Conservation (phyloP, 768 basidiomycete species). For the Hericium erinaceus region DNA sequence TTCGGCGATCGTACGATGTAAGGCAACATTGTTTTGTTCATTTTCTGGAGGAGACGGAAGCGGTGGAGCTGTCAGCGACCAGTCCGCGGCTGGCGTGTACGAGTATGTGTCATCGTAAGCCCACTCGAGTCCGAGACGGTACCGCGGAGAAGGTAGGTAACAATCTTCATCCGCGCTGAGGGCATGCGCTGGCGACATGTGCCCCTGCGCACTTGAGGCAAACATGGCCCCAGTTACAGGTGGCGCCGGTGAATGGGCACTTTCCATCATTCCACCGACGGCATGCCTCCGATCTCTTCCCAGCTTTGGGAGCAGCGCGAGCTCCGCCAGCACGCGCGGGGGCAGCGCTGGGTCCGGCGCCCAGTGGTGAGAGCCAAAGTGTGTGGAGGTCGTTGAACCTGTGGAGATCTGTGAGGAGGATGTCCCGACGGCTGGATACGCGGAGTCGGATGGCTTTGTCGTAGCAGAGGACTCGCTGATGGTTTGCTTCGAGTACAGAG, state of each 20-base stretch:
- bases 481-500: conserved; percentile 6
- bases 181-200: conserved; percentile 5
- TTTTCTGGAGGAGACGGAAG: too few relatives aligned
- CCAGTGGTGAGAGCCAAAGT: neutral
- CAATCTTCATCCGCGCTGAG: neutral
- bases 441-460: conserved; percentile 22
- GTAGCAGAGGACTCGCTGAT: conserved; percentile 19
- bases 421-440: conserved; percentile 6
- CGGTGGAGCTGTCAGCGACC: too few relatives aligned
- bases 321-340: neutral
- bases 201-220: conserved; percentile 11
- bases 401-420: conserved; percentile 17
- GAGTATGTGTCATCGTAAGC: too few relatives aligned
- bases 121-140: too few relatives aligned
- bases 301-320: neutral
- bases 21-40: too few relatives aligned
- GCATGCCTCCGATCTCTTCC: conserved; percentile 13
- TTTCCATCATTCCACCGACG: conserved; percentile 15
- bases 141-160: too few relatives aligned
- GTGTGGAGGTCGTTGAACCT: conserved; percentile 6
- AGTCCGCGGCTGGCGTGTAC: too few relatives aligned
- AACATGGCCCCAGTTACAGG: conserved; percentile 17
- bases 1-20: too few relatives aligned
- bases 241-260: conserved; percentile 6
- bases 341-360: neutral